Percentiles rank a stretch among this genome's conserved stretches.
Evolutionary conservation across 805 yeast species (phyloP).

Genomic region (Scheffersomyces stipitis): DNA sequence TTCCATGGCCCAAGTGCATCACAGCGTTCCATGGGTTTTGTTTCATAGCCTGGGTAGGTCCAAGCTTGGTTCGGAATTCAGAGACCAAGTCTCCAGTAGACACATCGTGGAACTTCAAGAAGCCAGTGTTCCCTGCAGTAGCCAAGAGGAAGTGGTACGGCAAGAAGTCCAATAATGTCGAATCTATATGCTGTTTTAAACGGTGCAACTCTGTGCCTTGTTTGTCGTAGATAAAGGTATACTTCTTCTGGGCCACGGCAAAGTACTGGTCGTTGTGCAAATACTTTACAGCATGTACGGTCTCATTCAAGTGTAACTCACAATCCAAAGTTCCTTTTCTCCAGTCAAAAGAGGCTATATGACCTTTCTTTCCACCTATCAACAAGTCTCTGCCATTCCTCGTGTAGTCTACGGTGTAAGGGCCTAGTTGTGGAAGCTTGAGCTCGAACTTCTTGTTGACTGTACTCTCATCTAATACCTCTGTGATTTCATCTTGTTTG

Average conservation of each 20-base stretch:
- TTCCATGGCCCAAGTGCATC: constrained; percentile 88
- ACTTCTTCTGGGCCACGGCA: constrained; percentile 96
- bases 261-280: constrained; percentile 89
- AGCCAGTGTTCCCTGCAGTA: constrained; percentile 88
- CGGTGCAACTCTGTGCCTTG: constrained; percentile 91
- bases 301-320: constrained; percentile 83
- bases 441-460: constrained; percentile 74
- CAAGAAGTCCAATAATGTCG: constrained; percentile 76
- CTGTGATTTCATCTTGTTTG: constrained; percentile 73
- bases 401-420: constrained; percentile 78
- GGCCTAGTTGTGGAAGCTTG: constrained; percentile 76
- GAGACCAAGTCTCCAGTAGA: constrained; percentile 86
- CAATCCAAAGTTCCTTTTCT: constrained; percentile 77
- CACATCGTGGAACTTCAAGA: constrained; percentile 89
- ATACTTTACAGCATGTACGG: constrained; percentile 86
- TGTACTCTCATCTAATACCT: constrained; percentile 75
- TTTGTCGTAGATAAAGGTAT: constrained; percentile 88
- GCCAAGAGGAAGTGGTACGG: constrained; percentile 90
- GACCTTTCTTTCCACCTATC: constrained; percentile 89
- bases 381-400: constrained; percentile 85
- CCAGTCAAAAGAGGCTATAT: constrained; percentile 96
- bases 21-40: constrained; percentile 97
- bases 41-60: constrained; percentile 84
- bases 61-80: constrained; percentile 82
- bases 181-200: constrained; percentile 85